These are phyloP conservation scores for Acacia melanoxylon DNA, from an alignment of 306 rosid species.

Conservation along the genomic window DNA sequence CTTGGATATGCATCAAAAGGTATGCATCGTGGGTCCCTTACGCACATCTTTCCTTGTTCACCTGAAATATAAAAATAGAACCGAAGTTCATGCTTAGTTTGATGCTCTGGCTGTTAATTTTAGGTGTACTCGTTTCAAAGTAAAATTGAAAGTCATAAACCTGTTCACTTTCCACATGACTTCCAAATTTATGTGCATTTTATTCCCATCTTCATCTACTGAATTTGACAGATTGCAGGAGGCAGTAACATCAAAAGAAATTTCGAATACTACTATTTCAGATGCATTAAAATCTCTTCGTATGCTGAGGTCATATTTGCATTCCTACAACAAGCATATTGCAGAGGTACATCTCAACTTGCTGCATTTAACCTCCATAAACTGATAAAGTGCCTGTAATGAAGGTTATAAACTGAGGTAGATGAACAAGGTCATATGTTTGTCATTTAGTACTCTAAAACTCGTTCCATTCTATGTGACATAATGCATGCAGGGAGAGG, in stretches of 20 bases:
- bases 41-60: constrained; percentile 19
- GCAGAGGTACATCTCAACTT: constrained; percentile 69
- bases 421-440: constrained; percentile 9
- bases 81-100: constrained; percentile 19
- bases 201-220: background rate
- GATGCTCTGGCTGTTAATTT: constrained; percentile 22
- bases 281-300: constrained; percentile 60
- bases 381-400: background rate
- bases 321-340: constrained; percentile 63
- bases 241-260: constrained; percentile 48
- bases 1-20: constrained; percentile 57
- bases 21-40: constrained; percentile 28
- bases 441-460: constrained; percentile 21
- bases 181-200: constrained; percentile 4
- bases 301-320: constrained; percentile 65
- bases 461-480: constrained; percentile 24
- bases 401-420: constrained; percentile 4
- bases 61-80: constrained; percentile 20
- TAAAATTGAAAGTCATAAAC: background rate
- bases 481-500: constrained; percentile 70
- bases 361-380: background rate
- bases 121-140: constrained; percentile 10
- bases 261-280: constrained; percentile 45
- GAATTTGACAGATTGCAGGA: constrained; percentile 63
- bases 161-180: constrained; percentile 9